Evolutionary conservation across 2,329 filamentous ascomycete species (phyloP).

Genomic region (Trichoderma lentiforme): DNA sequence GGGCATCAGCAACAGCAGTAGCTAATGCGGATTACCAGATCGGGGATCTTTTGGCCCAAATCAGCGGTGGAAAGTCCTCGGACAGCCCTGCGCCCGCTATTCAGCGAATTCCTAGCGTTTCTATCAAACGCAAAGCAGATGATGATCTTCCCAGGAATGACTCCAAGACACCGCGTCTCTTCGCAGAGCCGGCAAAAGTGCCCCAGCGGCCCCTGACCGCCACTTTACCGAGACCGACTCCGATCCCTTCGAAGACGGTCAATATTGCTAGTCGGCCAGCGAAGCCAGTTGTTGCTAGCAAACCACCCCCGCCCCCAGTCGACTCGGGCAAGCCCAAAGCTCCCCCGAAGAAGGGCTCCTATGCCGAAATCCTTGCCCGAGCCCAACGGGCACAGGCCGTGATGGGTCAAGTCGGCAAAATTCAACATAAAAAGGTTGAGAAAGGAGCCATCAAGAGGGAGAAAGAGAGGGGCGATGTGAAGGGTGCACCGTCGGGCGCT

Average conservation of each 20-base stretch:
- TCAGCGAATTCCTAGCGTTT: conserved; percentile 27
- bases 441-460: conserved; percentile 53
- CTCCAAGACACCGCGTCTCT: conserved; percentile 42
- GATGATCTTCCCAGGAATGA: conserved; percentile 43
- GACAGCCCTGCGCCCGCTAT: conserved; percentile 32
- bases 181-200: conserved; percentile 16
- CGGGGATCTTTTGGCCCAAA: conserved; percentile 48
- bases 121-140: conserved; percentile 56
- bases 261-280: conserved; percentile 9
- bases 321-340: conserved; percentile 42
- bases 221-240: conserved; percentile 16
- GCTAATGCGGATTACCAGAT: conserved; percentile 26
- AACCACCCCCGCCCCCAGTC: conserved; percentile 27
- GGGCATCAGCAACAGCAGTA: background rate
- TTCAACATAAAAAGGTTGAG: conserved; percentile 71
- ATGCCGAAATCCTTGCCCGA: conserved; percentile 69
- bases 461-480: conserved; percentile 41
- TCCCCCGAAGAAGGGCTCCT: conserved; percentile 69
- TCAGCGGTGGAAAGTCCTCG: conserved; percentile 52
- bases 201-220: conserved; percentile 25
- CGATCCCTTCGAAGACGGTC: conserved; percentile 11
- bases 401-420: conserved; percentile 63
- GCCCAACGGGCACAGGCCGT: conserved; percentile 63
- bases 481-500: conserved; percentile 28
- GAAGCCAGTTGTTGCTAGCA: conserved; percentile 22